Evolutionary conservation across 2,329 filamentous ascomycete genomes (phyloP).

Genomic region (Penicillium fuscoglaucum): DNA sequence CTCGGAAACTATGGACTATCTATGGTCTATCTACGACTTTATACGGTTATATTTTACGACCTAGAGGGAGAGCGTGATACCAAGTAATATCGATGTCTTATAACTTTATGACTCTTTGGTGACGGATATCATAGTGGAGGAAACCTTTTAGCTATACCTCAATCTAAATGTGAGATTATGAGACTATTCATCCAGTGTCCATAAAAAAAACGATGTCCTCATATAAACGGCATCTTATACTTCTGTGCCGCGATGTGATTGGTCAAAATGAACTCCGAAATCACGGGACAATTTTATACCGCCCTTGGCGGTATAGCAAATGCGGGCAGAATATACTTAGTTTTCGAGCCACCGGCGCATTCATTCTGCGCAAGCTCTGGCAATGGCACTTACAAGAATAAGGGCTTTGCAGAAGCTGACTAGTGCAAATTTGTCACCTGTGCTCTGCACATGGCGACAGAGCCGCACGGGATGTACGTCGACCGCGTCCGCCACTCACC

Average conservation of each 20-base stretch:
- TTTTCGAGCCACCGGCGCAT: constrained; percentile 14
- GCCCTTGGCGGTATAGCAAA: constrained; percentile 14
- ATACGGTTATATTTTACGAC: not conserved
- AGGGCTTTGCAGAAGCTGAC: constrained; percentile 16
- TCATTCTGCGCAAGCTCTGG: constrained; percentile 21
- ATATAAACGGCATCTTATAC: not conserved
- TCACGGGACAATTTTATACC: constrained; percentile 10
- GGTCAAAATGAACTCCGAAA: not conserved
- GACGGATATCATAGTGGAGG: not conserved
- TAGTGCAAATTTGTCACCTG: constrained; percentile 13
- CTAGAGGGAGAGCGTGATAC: not conserved
- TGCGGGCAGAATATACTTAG: constrained; percentile 14
- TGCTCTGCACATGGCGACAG: constrained; percentile 14
- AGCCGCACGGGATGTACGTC: constrained; percentile 7
- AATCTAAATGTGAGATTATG: not conserved
- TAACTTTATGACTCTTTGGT: not conserved
- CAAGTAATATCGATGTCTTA: not conserved
- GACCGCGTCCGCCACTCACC: not conserved
- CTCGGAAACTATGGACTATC: not conserved
- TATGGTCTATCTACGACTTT: not conserved
- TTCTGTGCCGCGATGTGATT: not conserved
- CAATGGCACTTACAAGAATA: constrained; percentile 27
- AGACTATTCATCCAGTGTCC: not conserved
- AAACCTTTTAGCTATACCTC: not conserved
- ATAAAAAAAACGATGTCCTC: not conserved